Evolutionary conservation across 2,329 filamentous ascomycete species (phyloP).

Genomic region (Hortaea sp.): DNA sequence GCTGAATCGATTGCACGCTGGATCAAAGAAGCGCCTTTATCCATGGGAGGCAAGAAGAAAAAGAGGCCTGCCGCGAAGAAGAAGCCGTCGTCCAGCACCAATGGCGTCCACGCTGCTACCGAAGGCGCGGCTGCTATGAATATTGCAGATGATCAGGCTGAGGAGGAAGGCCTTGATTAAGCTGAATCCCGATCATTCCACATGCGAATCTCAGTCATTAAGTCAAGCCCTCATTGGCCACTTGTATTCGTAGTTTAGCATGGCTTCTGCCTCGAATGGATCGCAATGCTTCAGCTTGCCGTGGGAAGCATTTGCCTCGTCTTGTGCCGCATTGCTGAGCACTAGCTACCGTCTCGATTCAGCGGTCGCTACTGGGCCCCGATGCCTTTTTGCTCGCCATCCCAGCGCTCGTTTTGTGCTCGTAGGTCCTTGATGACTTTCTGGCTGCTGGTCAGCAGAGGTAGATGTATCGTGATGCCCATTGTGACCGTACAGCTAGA

Average conservation of each 20-base stretch:
- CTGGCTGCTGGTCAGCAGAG: conserved; percentile 17
- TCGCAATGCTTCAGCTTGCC: background rate
- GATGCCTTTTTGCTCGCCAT: conserved; percentile 4
- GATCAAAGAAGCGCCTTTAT: conserved; percentile 45
- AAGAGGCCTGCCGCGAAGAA: conserved; percentile 25
- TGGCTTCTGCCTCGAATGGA: background rate
- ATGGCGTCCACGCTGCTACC: conserved; percentile 7
- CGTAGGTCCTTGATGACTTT: conserved; percentile 38
- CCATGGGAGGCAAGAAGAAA: conserved; percentile 27
- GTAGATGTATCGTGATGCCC: background rate
- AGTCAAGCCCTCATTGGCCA: background rate
- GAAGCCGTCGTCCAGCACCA: conserved; percentile 11
- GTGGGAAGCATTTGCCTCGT: background rate
- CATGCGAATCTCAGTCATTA: background rate
- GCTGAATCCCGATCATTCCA: background rate
- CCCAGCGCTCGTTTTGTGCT: conserved; percentile 27
- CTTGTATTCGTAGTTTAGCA: background rate
- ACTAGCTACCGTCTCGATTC: too few species aligned
- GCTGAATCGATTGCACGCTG: conserved; percentile 60
- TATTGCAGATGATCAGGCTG: conserved; percentile 8
- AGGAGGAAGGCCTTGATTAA: conserved; percentile 17
- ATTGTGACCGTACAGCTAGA: conserved; percentile 58
- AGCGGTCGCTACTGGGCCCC: background rate
- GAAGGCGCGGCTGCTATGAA: conserved; percentile 7
- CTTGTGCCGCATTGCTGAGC: too few species aligned